Base-by-base conservation (phyloP, 805 yeast species). In the Wickerhamiella cacticola region DNA sequence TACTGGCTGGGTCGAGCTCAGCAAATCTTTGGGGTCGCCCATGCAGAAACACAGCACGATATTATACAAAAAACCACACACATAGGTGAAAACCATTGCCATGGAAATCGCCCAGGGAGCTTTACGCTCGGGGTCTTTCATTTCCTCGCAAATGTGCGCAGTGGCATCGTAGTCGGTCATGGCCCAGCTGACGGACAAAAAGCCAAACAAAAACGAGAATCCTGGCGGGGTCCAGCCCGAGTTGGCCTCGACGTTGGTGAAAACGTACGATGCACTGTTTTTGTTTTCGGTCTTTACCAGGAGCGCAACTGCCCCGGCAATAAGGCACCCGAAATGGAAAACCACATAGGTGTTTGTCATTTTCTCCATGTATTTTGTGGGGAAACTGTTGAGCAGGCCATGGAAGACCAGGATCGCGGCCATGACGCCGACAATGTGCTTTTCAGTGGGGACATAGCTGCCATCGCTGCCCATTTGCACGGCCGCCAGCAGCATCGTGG, bases 131-230 rank as follows among this genome's bases (percentile, higher is more conserved):
- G 83, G 80, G 50, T 72, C 68, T 48, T 68, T 65, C 50, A 76
- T 71, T 57, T 80, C 87, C 63, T 80, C 88, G n/a, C 82, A 71
- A 51, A 80, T 66, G 57, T 81, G 86, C 67, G 79, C 80, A 0
- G 86, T 82, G 19, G 82, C 76, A 59, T 80, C 86, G 58, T 78
- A 81, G 21, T 85, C 86, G 40, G 80, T 72, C 84, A 80, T 79
- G 33, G 80, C 75, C 67, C 67, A 63, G 49, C 60, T 58, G n/a
- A 62, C 63, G 15, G 66, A 56, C 35, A 63, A 48, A 55, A 63
- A 62, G 78, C 78, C 56, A 75, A 72, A 72, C 56, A 76, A 58
- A 58, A 75, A 76, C 3, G 79, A 71, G 73, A 78, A 76, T 3
- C 80, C 80, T 41, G 66, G 64, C 3, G 64, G 58, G 21, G 66